These are phyloP conservation scores for Ascoidea rubescens DNA, from an alignment of 805 yeast genomes.

Conservation along the genomic window DNA sequence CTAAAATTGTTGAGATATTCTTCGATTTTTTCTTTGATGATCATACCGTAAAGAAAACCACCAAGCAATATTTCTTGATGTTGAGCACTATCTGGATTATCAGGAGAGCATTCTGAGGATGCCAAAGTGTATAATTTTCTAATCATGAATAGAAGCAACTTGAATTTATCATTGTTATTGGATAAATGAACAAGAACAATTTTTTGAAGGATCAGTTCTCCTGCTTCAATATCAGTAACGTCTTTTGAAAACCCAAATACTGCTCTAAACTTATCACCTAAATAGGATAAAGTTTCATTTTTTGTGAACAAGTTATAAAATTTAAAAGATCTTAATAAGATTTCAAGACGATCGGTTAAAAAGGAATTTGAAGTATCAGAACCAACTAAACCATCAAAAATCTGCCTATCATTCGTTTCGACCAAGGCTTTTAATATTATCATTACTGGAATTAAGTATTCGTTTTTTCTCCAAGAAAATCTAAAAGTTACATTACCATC, in stretches of 20 bases:
- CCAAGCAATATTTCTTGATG: constrained; percentile 95
- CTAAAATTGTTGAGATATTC: constrained; percentile 71
- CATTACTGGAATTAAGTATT: constrained; percentile 83
- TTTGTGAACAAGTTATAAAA: constrained; percentile 64
- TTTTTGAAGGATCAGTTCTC: constrained; percentile 66
- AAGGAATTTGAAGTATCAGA: constrained; percentile 77
- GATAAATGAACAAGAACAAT: constrained; percentile 84
- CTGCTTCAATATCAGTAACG: constrained; percentile 80
- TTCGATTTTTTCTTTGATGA: constrained; percentile 89
- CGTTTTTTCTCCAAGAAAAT: constrained; percentile 95
- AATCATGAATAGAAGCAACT: constrained; percentile 84
- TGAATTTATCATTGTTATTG: constrained; percentile 65
- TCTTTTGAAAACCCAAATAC: constrained; percentile 86
- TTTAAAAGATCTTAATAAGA: constrained; percentile 80
- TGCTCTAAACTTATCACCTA: constrained; percentile 92
- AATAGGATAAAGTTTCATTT: constrained; percentile 81
- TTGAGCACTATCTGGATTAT: constrained; percentile 98
- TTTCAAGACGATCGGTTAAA: constrained; percentile 94
- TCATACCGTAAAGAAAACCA: constrained; percentile 94
- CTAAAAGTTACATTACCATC: constrained; percentile 96
- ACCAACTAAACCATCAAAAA: constrained; percentile 93
- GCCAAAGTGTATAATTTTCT: constrained; percentile 89
- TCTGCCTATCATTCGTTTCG: constrained; percentile 88
- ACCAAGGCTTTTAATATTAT: constrained; percentile 84
- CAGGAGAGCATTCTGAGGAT: constrained; percentile 94